Conservation (phyloP, 345 rosid genomes). For the Litchi chinensis region DNA sequence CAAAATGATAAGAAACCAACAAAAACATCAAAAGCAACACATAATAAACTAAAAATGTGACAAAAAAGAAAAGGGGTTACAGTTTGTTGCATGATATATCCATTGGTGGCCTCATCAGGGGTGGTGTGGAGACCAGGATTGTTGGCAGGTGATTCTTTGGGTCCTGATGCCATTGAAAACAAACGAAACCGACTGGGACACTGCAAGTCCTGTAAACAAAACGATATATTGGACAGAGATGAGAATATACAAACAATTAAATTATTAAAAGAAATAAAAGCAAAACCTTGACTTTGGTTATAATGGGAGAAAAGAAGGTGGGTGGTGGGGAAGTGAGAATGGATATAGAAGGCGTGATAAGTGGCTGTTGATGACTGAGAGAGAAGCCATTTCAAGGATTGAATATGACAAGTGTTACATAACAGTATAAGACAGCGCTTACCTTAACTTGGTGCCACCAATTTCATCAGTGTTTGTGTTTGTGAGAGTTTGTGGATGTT, state of each 20-base stretch:
- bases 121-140: slow-evolving; percentile 74
- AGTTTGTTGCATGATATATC: slow-evolving; percentile 90
- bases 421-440: no score
- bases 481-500: no score
- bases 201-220: slow-evolving; percentile 33
- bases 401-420: neutral
- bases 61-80: slow-evolving; percentile 31
- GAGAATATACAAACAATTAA: neutral
- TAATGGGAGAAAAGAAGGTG: neutral
- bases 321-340: neutral
- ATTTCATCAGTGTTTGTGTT: no score
- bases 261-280: neutral
- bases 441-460: no score
- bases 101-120: slow-evolving; percentile 76
- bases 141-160: slow-evolving; percentile 69
- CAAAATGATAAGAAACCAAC: neutral
- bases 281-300: neutral
- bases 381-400: slow-evolving; percentile 6
- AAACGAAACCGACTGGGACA: slow-evolving; percentile 42
- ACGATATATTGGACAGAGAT: neutral
- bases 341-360: slow-evolving; percentile 14
- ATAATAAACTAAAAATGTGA: neutral
- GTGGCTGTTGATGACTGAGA: neutral
- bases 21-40: neutral
- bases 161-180: slow-evolving; percentile 72